Evolutionary conservation across 2,329 filamentous ascomycete genomes (phyloP).

Genomic region (Neofusicoccum laricinum): DNA sequence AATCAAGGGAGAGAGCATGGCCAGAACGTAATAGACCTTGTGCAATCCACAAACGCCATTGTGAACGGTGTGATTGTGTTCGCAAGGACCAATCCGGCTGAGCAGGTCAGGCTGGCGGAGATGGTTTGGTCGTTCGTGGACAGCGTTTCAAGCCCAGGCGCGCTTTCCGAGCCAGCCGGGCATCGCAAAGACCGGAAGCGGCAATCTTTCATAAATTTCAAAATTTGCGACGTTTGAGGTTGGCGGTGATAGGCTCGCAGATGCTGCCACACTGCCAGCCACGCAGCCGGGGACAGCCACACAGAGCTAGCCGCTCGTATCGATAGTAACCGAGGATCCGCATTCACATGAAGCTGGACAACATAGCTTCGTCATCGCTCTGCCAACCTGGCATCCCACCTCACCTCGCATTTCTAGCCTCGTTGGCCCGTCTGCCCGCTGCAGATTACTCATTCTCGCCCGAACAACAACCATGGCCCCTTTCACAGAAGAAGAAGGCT

Average conservation of each 20-base stretch:
- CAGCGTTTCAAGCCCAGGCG: not conserved
- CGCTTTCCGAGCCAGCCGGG: not conserved
- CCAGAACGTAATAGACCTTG: too few relatives aligned
- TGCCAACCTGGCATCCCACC: not conserved
- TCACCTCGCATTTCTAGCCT: not conserved
- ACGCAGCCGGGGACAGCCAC: too few relatives aligned
- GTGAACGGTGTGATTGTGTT: not conserved
- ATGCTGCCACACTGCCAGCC: too few relatives aligned
- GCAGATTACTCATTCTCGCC: not conserved
- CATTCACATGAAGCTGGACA: slow-evolving; percentile 6
- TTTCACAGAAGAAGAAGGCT: slow-evolving; percentile 47
- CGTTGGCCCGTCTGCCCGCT: too few relatives aligned
- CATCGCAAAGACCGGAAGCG: not conserved
- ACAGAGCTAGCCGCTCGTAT: not conserved
- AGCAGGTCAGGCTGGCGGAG: too few relatives aligned
- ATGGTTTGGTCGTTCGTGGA: too few relatives aligned
- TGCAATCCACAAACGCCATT: too few relatives aligned
- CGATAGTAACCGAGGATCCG: slow-evolving; percentile 2
- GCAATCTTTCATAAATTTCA: not conserved
- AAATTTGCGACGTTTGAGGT: not conserved
- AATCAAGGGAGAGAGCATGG: not conserved
- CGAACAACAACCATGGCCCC: slow-evolving; percentile 26
- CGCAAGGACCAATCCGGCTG: too few relatives aligned
- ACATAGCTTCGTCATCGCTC: not conserved
- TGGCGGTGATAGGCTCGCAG: not conserved